Evolutionary conservation across 2,329 filamentous ascomycete genomes (phyloP), one percentile per base, ranked within the genome.

Genomic region (Clonostachys chloroleuca): DNA sequence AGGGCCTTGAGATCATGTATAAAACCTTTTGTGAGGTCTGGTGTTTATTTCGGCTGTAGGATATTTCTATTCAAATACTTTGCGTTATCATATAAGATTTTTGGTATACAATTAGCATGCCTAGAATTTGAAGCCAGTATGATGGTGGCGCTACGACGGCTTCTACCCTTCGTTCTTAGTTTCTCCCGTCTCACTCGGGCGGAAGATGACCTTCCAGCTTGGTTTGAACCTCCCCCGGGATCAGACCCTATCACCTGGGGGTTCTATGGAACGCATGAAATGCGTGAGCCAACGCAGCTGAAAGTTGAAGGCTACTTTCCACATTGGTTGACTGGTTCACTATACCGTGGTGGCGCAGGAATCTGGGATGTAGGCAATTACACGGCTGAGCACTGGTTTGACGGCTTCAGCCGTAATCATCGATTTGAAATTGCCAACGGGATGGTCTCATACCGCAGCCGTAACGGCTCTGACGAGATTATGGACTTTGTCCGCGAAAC

Each of bases 331-430:
- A 46, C 17, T 16, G 51, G 51, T 2, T 53, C 50, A n/a, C 44
- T 53, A 1, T 52, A 52, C 17, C 50, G 51, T 18, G 51, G 50
- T 2, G 47, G 33, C 2, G 47, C 50, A 3, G 47, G 34, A 2
- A 52, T 50, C 4, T 53, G 51, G 51, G 51, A 53, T 33, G 44
- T 50, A 1, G 47, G 47, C 36, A 48, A 53, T 44, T 53, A 44
- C 34, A 52, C 50, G 4, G 50, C 51, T 8, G 51, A 53, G 17
- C 88, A 94, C 61, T 92, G 89, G 89, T 94, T 94, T 54, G 89
- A 94, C 59, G 86, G 86, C 7, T 82, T 90, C 49, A 77, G 81
- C 5, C 79, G 87, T 47, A 73, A 81, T 1, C 87, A 92, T 65
- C 81, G 80, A 20, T 92, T 92, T 59, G 76, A 89, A 47, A 85